A percentile compares a stretch with the other conserved stretches of the same genome.
These are phyloP conservation scores for Umbelopsis ramanniana DNA, from an alignment of 192 early-diverging fungal genomes.

Conservation along the genomic window DNA sequence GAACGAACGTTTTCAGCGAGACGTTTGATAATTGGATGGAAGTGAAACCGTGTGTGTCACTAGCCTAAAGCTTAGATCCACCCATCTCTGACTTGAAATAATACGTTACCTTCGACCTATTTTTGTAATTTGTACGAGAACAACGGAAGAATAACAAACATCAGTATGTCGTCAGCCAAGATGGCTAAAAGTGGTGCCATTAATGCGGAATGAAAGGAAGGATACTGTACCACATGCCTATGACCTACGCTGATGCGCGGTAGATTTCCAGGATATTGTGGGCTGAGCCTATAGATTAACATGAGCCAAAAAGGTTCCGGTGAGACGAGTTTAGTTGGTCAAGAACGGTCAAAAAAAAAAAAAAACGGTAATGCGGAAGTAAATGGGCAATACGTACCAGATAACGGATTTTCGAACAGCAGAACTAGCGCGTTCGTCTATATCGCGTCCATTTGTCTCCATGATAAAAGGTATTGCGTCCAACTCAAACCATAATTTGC, in stretches of 20 bases:
- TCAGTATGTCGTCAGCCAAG: not conserved
- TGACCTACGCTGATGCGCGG: slow-evolving; percentile 71
- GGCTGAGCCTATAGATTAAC: slow-evolving; percentile 55
- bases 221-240: slow-evolving; percentile 58
- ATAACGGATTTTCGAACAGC: slow-evolving; percentile 75
- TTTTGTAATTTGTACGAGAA: not conserved
- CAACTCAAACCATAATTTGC: slow-evolving; percentile 71
- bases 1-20: not conserved
- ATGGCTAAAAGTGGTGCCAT: slow-evolving; percentile 16
- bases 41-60: too few species aligned
- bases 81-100: not conserved
- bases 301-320: too few species aligned
- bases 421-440: slow-evolving; percentile 73
- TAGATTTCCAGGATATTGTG: slow-evolving; percentile 72
- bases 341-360: not conserved
- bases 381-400: slow-evolving; percentile 40
- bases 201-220: not conserved
- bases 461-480: slow-evolving; percentile 78
- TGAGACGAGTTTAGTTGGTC: too few species aligned
- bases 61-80: too few species aligned
- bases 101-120: slow-evolving; percentile 43
- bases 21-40: not conserved
- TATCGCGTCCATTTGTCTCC: slow-evolving; percentile 59
- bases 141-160: not conserved
- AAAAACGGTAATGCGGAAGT: too few species aligned